phyloP scores from a whole-genome alignment of 257 asterid species.

The Rehmannia glutinosa region DNA sequence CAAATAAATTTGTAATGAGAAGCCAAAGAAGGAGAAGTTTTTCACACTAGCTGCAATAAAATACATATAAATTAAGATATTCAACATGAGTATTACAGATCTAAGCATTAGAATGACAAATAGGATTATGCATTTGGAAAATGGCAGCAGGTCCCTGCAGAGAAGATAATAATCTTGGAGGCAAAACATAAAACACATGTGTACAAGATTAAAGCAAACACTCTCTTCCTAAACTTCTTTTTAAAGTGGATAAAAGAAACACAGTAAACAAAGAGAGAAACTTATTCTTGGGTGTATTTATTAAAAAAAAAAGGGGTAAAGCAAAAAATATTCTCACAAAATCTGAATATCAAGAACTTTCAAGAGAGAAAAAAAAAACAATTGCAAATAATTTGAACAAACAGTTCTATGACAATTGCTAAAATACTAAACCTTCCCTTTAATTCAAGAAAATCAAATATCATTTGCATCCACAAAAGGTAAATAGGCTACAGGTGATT shows the following conservation, averaged over 20 bases:
- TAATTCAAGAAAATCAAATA: constrained; percentile 11
- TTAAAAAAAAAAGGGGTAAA: too few species aligned
- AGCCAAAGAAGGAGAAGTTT: neutral
- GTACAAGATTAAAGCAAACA: constrained; percentile 5
- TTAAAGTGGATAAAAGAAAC: too few species aligned
- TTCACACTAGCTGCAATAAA: neutral
- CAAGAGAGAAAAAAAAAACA: too few species aligned
- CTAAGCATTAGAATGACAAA: neutral
- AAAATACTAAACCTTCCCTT: neutral
- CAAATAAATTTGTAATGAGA: constrained; percentile 6
- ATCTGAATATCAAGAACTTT: too few species aligned
- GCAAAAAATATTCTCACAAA: neutral
- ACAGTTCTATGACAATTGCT: neutral
- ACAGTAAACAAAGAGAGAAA: too few species aligned
- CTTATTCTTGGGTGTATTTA: too few species aligned
- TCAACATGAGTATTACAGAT: constrained; percentile 4
- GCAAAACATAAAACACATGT: too few species aligned
- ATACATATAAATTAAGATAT: too few species aligned
- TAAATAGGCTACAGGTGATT: neutral
- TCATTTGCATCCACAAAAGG: neutral
- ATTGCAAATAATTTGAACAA: too few species aligned
- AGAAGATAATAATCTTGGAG: too few species aligned
- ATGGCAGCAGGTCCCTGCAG: neutral
- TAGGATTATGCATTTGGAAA: neutral
- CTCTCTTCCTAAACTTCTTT: too few species aligned